A percentile compares a stretch with the other conserved stretches of the same genome.
Evolutionary conservation across 305 asterid genomes (phyloP).

Genomic region (Coffea humblotiana): DNA sequence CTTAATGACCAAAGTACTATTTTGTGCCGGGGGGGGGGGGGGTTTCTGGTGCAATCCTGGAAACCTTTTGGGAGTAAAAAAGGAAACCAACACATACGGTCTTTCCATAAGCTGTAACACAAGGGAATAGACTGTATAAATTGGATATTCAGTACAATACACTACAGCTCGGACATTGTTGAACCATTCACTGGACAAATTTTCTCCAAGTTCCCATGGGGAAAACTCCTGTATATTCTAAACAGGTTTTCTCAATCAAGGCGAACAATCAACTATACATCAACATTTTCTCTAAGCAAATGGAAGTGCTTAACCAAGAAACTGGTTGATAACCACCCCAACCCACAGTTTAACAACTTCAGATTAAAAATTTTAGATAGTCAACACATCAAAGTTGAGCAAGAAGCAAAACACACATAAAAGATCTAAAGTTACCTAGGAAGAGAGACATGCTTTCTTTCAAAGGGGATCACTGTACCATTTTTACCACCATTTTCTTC

Average conservation of each 20-base stretch:
- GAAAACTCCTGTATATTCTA: neutral
- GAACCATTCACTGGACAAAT: neutral
- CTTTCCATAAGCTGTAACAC: neutral
- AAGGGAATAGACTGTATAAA: neutral
- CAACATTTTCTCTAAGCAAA: neutral
- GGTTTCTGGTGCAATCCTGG: too few species aligned
- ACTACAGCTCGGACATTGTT: neutral
- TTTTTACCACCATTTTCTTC: conserved; percentile 66
- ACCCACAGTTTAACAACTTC: neutral
- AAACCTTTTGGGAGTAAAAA: neutral
- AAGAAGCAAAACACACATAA: neutral
- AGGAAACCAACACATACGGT: too few species aligned
- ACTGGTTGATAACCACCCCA: neutral
- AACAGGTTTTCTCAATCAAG: neutral
- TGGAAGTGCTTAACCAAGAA: neutral
- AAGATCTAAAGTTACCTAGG: conserved; percentile 50
- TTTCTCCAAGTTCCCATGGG: neutral
- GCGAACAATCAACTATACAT: neutral
- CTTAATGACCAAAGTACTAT: neutral
- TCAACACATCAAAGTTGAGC: neutral
- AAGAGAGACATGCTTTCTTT: conserved; percentile 78
- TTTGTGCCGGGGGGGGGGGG: neutral
- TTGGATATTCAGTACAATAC: neutral
- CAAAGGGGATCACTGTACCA: conserved; percentile 55
- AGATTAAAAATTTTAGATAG: neutral